phyloP scores from a whole-genome alignment of 768 basidiomycete genomes.

The Auriscalpium microsporum region DNA sequence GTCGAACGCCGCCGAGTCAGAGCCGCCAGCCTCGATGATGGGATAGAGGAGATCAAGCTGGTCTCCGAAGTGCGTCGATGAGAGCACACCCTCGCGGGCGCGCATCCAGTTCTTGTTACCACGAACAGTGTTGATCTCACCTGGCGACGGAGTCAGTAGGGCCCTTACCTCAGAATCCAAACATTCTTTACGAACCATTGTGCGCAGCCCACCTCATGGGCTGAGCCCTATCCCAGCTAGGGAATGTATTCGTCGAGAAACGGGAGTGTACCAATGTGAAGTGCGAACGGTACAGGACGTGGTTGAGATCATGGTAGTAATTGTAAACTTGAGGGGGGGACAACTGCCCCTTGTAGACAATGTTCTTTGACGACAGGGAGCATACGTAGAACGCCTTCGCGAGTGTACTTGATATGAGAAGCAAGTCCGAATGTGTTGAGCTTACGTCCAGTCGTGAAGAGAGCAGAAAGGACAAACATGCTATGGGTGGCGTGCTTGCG shows the following conservation, averaged over 20 bases:
- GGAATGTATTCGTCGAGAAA: constrained; percentile 98
- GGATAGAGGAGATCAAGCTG: constrained; percentile 95
- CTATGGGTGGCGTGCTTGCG: constrained; percentile 95
- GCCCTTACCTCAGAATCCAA: constrained; percentile 17
- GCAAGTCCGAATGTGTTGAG: constrained; percentile 33
- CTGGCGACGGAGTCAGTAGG: constrained; percentile 30
- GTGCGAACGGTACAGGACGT: constrained; percentile 91
- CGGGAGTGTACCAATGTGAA: constrained; percentile 98
- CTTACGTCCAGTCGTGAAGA: constrained; percentile 28
- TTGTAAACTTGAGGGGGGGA: constrained; percentile 97
- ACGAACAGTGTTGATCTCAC: constrained; percentile 97
- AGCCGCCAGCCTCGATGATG: constrained; percentile 94
- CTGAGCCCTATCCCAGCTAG: constrained; percentile 98
- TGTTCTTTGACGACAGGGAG: constrained; percentile 91
- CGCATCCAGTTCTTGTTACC: constrained; percentile 99
- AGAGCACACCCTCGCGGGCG: constrained; percentile 90
- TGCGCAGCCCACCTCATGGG: constrained; percentile 98
- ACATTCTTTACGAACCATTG: constrained; percentile 60
- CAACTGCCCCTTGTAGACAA: constrained; percentile 98
- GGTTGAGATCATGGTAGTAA: constrained; percentile 99
- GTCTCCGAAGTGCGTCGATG: constrained; percentile 85
- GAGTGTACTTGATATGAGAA: constrained; percentile 63
- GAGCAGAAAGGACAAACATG: constrained; percentile 69
- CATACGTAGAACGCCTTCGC: constrained; percentile 97
- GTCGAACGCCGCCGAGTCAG: constrained; percentile 98